A percentile compares a stretch with the other conserved stretches of the same genome.
These are phyloP conservation scores for Alternaria gaisen DNA, from an alignment of 2,329 filamentous ascomycete genomes.

Conservation along the genomic window DNA sequence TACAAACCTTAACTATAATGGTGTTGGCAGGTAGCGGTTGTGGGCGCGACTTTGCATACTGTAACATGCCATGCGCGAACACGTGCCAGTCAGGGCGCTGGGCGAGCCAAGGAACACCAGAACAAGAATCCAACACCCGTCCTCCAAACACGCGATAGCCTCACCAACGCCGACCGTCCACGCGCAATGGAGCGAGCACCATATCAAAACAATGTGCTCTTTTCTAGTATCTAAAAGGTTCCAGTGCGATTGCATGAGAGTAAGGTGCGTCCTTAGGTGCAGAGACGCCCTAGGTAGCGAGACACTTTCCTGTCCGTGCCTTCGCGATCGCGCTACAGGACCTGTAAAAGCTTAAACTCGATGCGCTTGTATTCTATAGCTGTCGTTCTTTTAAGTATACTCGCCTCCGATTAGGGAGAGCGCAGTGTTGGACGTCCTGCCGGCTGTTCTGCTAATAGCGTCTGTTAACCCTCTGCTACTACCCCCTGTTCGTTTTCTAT, in stretches of 20 bases:
- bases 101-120: background rate
- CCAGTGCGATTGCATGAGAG: no score
- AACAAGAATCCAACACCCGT: background rate
- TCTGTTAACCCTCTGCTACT: background rate
- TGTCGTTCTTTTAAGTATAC: background rate
- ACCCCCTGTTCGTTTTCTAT: no score
- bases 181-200: background rate
- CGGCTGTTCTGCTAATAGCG: background rate
- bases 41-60: background rate
- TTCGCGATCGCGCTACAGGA: no score
- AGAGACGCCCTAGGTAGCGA: no score
- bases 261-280: background rate
- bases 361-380: background rate
- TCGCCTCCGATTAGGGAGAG: background rate
- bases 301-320: no score
- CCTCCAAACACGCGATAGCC: background rate
- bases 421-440: background rate
- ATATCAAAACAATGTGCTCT: no score
- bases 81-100: background rate
- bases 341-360: background rate
- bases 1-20: background rate
- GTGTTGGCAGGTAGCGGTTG: background rate
- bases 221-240: no score
- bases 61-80: background rate
- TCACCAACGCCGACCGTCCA: background rate